A percentile compares a stretch with the other conserved stretches of the same genome.
Evolutionary conservation across 768 basidiomycete species (phyloP).

Genomic region (Lanmaoa pseudosensibilis): DNA sequence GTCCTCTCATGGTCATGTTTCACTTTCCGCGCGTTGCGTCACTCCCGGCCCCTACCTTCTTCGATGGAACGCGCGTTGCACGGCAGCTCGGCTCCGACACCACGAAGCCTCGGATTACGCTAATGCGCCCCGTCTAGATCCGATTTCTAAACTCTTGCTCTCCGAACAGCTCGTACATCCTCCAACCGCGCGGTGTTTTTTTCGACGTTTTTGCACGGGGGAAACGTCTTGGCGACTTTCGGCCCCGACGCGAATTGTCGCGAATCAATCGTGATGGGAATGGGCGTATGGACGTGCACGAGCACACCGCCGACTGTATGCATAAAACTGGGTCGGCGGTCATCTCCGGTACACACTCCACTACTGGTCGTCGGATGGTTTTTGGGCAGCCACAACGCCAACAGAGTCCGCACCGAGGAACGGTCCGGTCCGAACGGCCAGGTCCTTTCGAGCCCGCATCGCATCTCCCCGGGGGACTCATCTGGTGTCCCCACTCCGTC

Average conservation of each 20-base stretch:
- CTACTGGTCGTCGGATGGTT: neutral
- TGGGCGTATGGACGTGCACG: neutral
- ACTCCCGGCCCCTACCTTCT: too few species aligned
- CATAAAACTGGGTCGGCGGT: neutral
- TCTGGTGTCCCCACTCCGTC: neutral
- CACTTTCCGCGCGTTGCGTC: neutral
- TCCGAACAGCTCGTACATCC: too few species aligned
- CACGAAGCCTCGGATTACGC: too few species aligned
- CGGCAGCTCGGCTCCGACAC: neutral
- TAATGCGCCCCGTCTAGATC: too few species aligned
- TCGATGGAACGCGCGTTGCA: too few species aligned
- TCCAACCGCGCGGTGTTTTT: too few species aligned
- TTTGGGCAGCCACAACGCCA: neutral
- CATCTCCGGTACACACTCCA: neutral
- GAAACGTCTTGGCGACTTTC: neutral
- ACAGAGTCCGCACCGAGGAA: neutral
- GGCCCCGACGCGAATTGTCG: neutral
- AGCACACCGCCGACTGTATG: neutral
- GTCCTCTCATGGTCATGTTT: neutral
- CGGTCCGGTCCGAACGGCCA: neutral
- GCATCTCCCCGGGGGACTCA: conserved; percentile 2
- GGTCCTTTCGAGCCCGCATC: conserved; percentile 1
- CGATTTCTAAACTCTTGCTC: too few species aligned
- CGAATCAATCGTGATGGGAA: neutral
- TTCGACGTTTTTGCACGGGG: too few species aligned